Conservation (phyloP, 257 asterid species). For the Catharanthus roseus region DNA sequence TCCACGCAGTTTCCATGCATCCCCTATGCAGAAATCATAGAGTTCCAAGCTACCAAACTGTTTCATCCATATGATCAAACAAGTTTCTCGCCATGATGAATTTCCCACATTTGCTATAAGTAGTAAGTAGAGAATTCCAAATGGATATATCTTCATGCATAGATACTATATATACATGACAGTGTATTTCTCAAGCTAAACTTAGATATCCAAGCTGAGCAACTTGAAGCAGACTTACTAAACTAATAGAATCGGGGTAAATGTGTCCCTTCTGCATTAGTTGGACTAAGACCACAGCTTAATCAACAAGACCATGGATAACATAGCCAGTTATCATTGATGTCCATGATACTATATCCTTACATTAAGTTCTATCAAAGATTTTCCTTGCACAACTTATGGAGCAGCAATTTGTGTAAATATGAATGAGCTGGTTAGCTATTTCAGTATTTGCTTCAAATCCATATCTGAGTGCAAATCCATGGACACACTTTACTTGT, state of each 20-base stretch:
- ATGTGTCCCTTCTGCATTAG: conserved; percentile 37
- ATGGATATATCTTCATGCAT: conserved; percentile 28
- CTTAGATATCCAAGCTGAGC: conserved; percentile 38
- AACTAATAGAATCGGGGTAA: conserved; percentile 39
- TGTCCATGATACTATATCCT: conserved; percentile 53
- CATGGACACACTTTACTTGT: conserved; percentile 37
- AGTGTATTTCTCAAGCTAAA: conserved; percentile 40
- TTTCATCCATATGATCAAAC: conserved; percentile 34
- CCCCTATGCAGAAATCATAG: conserved; percentile 59
- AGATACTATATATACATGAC: conserved; percentile 22
- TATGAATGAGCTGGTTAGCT: conserved; percentile 39
- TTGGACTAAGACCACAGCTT: conserved; percentile 35
- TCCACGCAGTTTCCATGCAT: conserved; percentile 40
- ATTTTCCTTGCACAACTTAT: conserved; percentile 21
- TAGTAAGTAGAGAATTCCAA: conserved; percentile 41
- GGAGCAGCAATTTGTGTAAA: conserved; percentile 38
- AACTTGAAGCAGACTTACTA: conserved; percentile 41
- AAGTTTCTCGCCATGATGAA: conserved; percentile 26
- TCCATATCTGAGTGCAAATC: conserved; percentile 37
- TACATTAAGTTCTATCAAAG: conserved; percentile 28
- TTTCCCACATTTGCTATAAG: conserved; percentile 50
- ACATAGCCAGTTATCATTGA: conserved; percentile 40
- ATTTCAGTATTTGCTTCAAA: conserved; percentile 32
- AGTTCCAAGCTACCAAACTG: conserved; percentile 46
- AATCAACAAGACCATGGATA: conserved; percentile 29